Percentiles rank a stretch among this genome's conserved stretches.
These are phyloP conservation scores for Fusarium mexicanum DNA, from an alignment of 2,329 filamentous ascomycete genomes.

Conservation along the genomic window DNA sequence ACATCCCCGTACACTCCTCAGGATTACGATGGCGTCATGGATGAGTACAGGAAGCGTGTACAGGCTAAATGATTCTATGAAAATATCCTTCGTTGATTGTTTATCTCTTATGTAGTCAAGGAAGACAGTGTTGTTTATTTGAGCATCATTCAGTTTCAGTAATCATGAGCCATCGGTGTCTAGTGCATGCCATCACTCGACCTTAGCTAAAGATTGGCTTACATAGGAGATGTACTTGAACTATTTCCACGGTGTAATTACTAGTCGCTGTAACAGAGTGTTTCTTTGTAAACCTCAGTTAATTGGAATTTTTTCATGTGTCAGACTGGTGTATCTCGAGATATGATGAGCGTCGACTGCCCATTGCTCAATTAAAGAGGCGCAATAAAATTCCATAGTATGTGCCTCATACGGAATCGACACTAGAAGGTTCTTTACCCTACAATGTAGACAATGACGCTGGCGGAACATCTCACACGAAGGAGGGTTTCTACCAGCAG, in stretches of 20 bases:
- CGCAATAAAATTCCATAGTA: no score
- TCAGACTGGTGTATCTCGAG: rapidly evolving
- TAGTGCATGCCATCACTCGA: not conserved
- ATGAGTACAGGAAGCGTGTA: not conserved
- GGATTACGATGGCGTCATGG: not conserved
- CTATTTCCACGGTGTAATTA: rapidly evolving
- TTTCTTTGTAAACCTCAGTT: not conserved
- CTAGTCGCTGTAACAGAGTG: not conserved
- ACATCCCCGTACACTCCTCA: not conserved
- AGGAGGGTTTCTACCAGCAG: not conserved
- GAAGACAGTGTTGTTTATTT: not conserved
- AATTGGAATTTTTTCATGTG: not conserved
- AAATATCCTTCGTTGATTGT: not conserved
- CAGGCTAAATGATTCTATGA: not conserved
- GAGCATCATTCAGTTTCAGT: not conserved
- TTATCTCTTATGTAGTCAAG: not conserved
- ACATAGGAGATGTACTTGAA: not conserved
- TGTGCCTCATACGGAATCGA: rapidly evolving
- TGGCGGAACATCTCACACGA: not conserved
- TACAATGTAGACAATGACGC: not conserved
- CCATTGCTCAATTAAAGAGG: not conserved
- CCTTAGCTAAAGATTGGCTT: no score
- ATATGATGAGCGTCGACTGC: not conserved
- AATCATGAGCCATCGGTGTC: not conserved
- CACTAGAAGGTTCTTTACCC: rapidly evolving